These are phyloP conservation scores for Sarocladium oryzae DNA, from an alignment of 2,329 filamentous ascomycete genomes.

Conservation along the genomic window DNA sequence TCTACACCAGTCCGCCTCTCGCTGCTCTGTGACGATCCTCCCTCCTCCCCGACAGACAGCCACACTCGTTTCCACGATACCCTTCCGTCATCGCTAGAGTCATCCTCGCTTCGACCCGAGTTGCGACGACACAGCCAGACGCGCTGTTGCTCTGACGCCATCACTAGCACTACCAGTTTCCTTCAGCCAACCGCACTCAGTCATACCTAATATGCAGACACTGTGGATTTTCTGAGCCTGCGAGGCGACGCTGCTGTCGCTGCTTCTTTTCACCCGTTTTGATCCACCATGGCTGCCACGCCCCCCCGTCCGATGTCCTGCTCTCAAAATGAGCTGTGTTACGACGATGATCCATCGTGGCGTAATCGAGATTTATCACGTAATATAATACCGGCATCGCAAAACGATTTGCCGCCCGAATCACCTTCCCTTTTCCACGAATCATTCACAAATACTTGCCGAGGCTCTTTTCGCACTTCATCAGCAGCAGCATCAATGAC, in stretches of 20 bases:
- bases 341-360: background rate
- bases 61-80: background rate
- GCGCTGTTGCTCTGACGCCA: background rate
- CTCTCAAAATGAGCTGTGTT: background rate
- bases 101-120: background rate
- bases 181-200: background rate
- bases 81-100: background rate
- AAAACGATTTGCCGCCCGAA: too few relatives aligned
- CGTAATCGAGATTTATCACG: background rate
- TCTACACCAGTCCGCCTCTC: background rate
- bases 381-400: background rate
- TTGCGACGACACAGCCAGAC: background rate
- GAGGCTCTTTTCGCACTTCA: background rate
- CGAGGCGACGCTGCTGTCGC: constrained; percentile 8
- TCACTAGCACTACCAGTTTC: background rate
- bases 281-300: background rate
- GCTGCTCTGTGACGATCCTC: background rate
- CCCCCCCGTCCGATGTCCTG: background rate
- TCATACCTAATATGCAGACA: background rate
- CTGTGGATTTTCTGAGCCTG: background rate
- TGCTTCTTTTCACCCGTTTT: background rate
- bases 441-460: background rate
- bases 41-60: too few relatives aligned
- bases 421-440: background rate
- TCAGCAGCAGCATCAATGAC: background rate